Percentiles rank a stretch among this genome's conserved stretches.
Evolutionary conservation across 2,329 filamentous ascomycete species (phyloP).

Genomic region (Ramularia collo-cygni): DNA sequence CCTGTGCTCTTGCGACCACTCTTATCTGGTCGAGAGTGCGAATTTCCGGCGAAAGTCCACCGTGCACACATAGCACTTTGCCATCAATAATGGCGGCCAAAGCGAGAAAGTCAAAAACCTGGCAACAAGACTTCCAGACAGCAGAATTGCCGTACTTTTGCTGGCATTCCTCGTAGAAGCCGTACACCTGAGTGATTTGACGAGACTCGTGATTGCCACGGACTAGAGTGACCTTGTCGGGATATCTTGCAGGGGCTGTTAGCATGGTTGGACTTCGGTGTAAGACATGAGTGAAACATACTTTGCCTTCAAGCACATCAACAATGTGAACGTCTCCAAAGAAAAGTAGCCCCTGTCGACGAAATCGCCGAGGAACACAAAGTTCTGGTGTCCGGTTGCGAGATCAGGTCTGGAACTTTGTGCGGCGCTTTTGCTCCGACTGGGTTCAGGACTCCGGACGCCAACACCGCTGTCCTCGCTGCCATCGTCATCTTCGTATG

Average conservation of each 20-base stretch:
- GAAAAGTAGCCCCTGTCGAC: constrained; percentile 70
- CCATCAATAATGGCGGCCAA: constrained; percentile 68
- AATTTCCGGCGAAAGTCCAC: constrained; percentile 65
- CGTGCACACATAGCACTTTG: constrained; percentile 66
- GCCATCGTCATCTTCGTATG: constrained; percentile 45
- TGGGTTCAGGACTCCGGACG: constrained; percentile 31
- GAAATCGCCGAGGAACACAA: constrained; percentile 67
- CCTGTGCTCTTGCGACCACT: constrained; percentile 65
- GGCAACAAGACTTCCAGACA: constrained; percentile 73
- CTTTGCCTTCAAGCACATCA: constrained; percentile 68
- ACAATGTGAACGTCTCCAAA: constrained; percentile 63
- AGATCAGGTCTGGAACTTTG: constrained; percentile 27
- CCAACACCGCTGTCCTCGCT: constrained; percentile 38
- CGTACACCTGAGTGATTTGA: constrained; percentile 72
- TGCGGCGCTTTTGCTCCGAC: constrained; percentile 32
- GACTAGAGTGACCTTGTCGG: constrained; percentile 65
- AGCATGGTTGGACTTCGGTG: no score
- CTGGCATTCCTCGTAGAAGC: constrained; percentile 71
- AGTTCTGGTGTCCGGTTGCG: constrained; percentile 58
- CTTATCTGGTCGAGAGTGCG: constrained; percentile 69
- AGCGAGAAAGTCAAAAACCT: constrained; percentile 71
- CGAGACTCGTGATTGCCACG: constrained; percentile 70
- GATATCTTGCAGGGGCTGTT: constrained; percentile 45
- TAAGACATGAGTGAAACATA: no score
- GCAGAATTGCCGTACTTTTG: constrained; percentile 72